phyloP scores from a whole-genome alignment of 176 grass and related monocot species.

The Carex littledalei region DNA sequence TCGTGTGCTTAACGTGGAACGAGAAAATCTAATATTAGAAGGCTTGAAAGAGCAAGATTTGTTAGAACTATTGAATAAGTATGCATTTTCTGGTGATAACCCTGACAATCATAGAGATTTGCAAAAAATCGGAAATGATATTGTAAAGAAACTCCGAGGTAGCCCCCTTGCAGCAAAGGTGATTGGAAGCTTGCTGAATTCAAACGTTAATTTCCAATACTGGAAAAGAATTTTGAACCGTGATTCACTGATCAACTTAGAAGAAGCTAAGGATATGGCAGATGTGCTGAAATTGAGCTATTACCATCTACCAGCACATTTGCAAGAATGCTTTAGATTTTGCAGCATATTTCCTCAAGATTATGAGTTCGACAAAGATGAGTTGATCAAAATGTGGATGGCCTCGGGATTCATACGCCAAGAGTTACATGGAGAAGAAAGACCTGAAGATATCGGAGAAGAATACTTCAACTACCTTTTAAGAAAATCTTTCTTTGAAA shows the following conservation, averaged over 20 bases:
- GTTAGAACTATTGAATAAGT: background rate
- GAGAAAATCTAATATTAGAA: background rate
- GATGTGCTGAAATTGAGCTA: background rate
- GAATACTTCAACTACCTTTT: conserved; percentile 7
- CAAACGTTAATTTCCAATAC: background rate
- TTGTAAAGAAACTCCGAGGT: background rate
- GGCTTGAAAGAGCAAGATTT: background rate
- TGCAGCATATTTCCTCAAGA: conserved; percentile 8
- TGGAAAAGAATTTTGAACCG: background rate
- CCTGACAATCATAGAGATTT: background rate
- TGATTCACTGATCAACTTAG: background rate
- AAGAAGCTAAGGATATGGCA: background rate
- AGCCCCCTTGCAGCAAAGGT: conserved; percentile 15
- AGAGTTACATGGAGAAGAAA: background rate
- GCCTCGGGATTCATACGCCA: background rate
- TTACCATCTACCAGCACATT: background rate
- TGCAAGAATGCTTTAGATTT: background rate
- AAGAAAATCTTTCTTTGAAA: conserved; percentile 22
- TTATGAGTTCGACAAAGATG: conserved; percentile 29
- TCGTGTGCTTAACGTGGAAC: background rate
- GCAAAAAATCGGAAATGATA: background rate
- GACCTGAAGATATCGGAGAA: conserved; percentile 14
- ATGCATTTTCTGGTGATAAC: background rate
- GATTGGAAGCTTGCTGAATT: conserved; percentile 13
- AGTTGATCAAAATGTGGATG: conserved; percentile 40